Evolutionary conservation across 2,329 filamentous ascomycete genomes (phyloP), one percentile per base, ranked within the genome.

Genomic region (Hypomyces rosellus): DNA sequence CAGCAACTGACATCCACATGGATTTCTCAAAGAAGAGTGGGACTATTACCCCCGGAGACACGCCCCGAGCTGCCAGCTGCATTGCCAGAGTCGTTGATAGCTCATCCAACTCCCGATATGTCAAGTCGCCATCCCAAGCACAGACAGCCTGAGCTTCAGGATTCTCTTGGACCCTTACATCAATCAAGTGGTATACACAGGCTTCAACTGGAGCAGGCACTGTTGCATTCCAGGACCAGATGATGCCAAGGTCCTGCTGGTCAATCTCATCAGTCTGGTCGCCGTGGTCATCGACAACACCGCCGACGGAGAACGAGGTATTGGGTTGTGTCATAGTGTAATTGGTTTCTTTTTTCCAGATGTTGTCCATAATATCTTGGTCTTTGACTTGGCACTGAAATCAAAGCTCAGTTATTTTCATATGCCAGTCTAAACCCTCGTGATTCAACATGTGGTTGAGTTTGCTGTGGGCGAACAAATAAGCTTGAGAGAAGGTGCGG

Each of bases 91-190:
- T 25, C 20, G 3, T 52, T 1, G 50, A 41, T 15, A 52, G 47
- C 33, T 46, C 33, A 12, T 59, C 49, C 5, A 62, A 51, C 14
- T 56, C 42, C 2, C 43, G 22, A 16, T 55, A 61, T 1, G 59
- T 58, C 18, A 59, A 18, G 2, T 57, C 33, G 11, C 57, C 55
- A 48, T 61, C 59, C 59, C 57, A 61, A 1, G 57, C 36, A 5
- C 45, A 37, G 18, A 60, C 49, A 2, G 52, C 52, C 22, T 14
- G 38, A 5, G 38, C 18, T 11, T 41, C 12, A 15, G 52, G 52
- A 25, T 43, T 12, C 33, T 46, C 30, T 12, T 3, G 34, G 14
- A 34, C 47, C 12, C 30, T 37, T 5, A 15, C 20, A 14, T 43
- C 43, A 9, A 52, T 46, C 11, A 52, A 33, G 1, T 52, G 33